phyloP scores from a whole-genome alignment of 495 filamentous ascomycete genomes.

The Sordaria brevicollis region DNA sequence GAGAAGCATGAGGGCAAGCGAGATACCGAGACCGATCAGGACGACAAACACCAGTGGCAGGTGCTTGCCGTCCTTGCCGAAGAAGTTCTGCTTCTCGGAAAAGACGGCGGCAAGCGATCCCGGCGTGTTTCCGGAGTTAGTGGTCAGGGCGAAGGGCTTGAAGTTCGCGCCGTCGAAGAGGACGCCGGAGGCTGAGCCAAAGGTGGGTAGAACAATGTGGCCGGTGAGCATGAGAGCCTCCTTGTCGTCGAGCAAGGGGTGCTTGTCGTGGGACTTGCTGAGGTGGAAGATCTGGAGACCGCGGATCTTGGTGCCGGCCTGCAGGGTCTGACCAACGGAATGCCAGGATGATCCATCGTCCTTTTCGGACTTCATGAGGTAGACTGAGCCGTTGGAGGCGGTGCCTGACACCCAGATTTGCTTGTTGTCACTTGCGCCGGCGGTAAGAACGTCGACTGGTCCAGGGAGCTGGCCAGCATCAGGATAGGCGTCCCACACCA shows the following conservation, averaged over 20 bases:
- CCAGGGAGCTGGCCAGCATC: conserved; percentile 63
- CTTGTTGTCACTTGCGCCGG: conserved; percentile 54
- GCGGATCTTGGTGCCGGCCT: conserved; percentile 53
- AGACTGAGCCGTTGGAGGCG: conserved; percentile 55
- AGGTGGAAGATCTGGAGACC: conserved; percentile 73
- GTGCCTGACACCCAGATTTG: conserved; percentile 74
- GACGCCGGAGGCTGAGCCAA: conserved; percentile 75
- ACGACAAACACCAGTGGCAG: conserved; percentile 81
- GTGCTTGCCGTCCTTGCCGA: conserved; percentile 31
- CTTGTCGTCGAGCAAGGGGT: conserved; percentile 49
- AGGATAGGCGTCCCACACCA: conserved; percentile 54
- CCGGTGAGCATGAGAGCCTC: conserved; percentile 77
- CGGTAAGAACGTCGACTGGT: conserved; percentile 61
- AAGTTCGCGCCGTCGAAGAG: conserved; percentile 74
- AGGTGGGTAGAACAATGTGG: conserved; percentile 59
- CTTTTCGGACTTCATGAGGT: conserved; percentile 57
- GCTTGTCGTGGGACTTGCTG: conserved; percentile 51
- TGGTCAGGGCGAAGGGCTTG: conserved; percentile 70
- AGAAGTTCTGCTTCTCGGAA: conserved; percentile 61
- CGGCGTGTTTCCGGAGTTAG: conserved; percentile 45
- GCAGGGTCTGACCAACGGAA: conserved; percentile 47
- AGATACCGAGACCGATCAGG: conserved; percentile 83
- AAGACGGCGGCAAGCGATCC: conserved; percentile 74
- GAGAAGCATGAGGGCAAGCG: conserved; percentile 76
- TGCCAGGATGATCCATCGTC: conserved; percentile 42